Conservation (phyloP, 805 yeast species). For the Teunomyces aglyptinius region DNA sequence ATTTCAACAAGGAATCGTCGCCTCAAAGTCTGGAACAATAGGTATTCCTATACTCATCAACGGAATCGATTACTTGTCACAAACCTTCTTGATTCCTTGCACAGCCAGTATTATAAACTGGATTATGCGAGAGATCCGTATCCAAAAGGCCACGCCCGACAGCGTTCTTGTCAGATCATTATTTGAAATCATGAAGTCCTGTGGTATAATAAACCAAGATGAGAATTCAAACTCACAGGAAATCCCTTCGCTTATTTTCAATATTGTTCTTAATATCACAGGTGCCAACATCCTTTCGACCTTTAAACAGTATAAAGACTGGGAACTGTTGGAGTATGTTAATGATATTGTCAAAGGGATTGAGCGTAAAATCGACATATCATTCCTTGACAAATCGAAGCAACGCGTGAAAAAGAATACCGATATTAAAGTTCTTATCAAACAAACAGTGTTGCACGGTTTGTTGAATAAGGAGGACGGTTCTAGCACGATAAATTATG, state of each 20-base stretch:
- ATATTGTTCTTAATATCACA: constrained; percentile 23
- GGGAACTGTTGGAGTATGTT: constrained; percentile 11
- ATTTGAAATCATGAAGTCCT: constrained; percentile 23
- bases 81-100: constrained; percentile 67
- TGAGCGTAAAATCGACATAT: constrained; percentile 10
- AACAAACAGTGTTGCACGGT: neutral
- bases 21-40: constrained; percentile 54
- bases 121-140: constrained; percentile 16
- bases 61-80: constrained; percentile 85
- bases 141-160: constrained; percentile 9
- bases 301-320: constrained; percentile 12
- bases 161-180: constrained; percentile 19
- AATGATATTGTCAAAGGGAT: constrained; percentile 14
- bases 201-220: constrained; percentile 13
- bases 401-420: neutral
- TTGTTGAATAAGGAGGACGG: neutral
- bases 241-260: constrained; percentile 16
- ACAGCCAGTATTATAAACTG: constrained; percentile 38
- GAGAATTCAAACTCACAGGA: constrained; percentile 11
- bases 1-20: constrained; percentile 67
- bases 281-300: constrained; percentile 16
- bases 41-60: constrained; percentile 61
- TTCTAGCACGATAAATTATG: neutral
- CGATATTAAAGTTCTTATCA: neutral
- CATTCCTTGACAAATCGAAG: constrained; percentile 1